Percentiles rank a stretch among this genome's conserved stretches.
phyloP scores from a whole-genome alignment of 768 basidiomycete genomes.

The Strobilomyces dryophilus region DNA sequence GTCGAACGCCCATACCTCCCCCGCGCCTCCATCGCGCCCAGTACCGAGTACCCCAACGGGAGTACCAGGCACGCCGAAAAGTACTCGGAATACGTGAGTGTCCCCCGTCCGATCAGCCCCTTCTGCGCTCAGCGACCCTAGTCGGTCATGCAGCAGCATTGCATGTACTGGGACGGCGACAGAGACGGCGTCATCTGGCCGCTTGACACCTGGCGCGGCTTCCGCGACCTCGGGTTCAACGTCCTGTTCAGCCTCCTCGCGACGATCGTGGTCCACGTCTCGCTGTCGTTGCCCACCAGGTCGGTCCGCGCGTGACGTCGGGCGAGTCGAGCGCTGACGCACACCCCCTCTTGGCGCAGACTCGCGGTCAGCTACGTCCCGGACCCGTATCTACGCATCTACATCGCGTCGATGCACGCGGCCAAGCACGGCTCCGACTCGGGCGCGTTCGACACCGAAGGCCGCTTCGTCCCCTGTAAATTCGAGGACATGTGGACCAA shows the following conservation, averaged over 20 bases:
- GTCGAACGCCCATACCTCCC: slow-evolving; percentile 27
- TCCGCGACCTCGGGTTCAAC: slow-evolving; percentile 40
- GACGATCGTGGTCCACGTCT: slow-evolving; percentile 31
- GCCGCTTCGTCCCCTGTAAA: slow-evolving; percentile 37
- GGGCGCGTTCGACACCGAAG: slow-evolving; percentile 38
- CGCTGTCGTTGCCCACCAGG: slow-evolving; percentile 35
- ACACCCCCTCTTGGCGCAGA: not conserved
- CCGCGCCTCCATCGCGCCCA: slow-evolving; percentile 27
- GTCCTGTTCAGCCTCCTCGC: slow-evolving; percentile 34
- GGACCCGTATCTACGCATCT: slow-evolving; percentile 41
- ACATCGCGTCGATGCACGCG: slow-evolving; percentile 32
- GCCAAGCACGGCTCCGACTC: slow-evolving; percentile 43
- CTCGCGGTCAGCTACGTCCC: slow-evolving; percentile 28
- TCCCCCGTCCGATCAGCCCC: not conserved
- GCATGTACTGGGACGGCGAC: slow-evolving; percentile 39
- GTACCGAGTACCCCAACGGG: slow-evolving; percentile 20
- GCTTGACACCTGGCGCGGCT: slow-evolving; percentile 38
- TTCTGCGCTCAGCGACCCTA: slow-evolving; percentile 3
- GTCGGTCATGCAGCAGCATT: slow-evolving; percentile 41
- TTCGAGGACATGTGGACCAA: slow-evolving; percentile 44
- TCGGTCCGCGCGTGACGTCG: not conserved
- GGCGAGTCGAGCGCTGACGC: not conserved
- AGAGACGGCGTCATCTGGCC: slow-evolving; percentile 44
- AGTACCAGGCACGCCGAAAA: slow-evolving; percentile 15
- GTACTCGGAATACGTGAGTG: slow-evolving; percentile 21